Percentiles rank a stretch among this genome's conserved stretches.
Evolutionary conservation across 805 yeast genomes (phyloP).

Genomic region (Diddensiella caesifluorescens): DNA sequence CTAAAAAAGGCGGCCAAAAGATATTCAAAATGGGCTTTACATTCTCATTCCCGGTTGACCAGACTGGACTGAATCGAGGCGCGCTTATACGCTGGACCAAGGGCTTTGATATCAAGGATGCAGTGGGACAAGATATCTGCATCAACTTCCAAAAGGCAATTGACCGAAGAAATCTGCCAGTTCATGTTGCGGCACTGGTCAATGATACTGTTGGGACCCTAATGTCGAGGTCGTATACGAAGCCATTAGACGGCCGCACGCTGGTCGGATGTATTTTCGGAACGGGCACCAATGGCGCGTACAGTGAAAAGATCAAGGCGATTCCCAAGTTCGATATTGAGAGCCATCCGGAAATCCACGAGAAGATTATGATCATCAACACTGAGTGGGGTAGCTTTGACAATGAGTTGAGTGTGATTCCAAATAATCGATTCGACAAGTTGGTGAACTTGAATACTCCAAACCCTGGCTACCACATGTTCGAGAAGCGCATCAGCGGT

Average conservation of each 20-base stretch:
- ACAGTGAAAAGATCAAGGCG: slow-evolving; percentile 67
- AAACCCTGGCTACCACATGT: slow-evolving; percentile 83
- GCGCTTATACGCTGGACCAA: slow-evolving; percentile 91
- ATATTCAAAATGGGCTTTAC: slow-evolving; percentile 81
- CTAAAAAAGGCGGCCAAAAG: slow-evolving; percentile 21
- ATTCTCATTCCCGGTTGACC: slow-evolving; percentile 88
- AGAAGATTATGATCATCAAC: slow-evolving; percentile 70
- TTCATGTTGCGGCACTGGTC: slow-evolving; percentile 75
- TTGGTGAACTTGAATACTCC: slow-evolving; percentile 67
- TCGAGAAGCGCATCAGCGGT: slow-evolving; percentile 88
- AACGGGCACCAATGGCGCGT: slow-evolving; percentile 97
- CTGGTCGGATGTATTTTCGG: slow-evolving; percentile 90
- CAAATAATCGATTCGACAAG: slow-evolving; percentile 71
- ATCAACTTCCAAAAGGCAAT: slow-evolving; percentile 63
- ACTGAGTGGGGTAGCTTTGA: slow-evolving; percentile 99
- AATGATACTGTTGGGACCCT: slow-evolving; percentile 96
- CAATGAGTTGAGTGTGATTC: slow-evolving; percentile 68
- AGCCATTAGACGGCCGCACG: slow-evolving; percentile 61
- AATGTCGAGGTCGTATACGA: slow-evolving; percentile 76
- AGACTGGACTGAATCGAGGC: slow-evolving; percentile 74
- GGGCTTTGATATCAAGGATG: slow-evolving; percentile 83
- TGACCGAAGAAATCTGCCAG: slow-evolving; percentile 51
- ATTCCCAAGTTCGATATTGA: slow-evolving; percentile 65
- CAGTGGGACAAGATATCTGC: slow-evolving; percentile 81
- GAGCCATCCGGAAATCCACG: slow-evolving; percentile 24